These are phyloP conservation scores for Coelastrella sp. DNA, from an alignment of 139 green algal species.

Conservation along the genomic window DNA sequence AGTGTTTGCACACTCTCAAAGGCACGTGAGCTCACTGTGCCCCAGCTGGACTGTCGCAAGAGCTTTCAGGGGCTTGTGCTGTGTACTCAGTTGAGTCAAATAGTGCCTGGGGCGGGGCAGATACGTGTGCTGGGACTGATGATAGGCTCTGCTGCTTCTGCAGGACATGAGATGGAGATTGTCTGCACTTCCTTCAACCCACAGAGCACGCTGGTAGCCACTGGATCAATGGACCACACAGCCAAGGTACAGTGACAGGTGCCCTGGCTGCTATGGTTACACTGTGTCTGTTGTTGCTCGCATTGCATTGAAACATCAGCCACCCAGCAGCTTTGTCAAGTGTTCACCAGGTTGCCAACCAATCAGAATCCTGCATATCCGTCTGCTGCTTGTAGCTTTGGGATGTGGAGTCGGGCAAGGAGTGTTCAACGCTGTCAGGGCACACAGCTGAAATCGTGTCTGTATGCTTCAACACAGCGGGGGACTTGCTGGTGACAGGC, in stretches of 20 bases:
- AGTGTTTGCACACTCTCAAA: slow-evolving; percentile 77
- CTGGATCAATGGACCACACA: slow-evolving; percentile 86
- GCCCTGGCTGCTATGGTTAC: neutral
- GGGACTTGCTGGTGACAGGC: slow-evolving; percentile 74
- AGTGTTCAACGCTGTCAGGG: slow-evolving; percentile 66
- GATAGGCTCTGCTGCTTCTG: neutral
- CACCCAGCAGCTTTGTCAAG: too few relatives aligned
- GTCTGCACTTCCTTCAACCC: slow-evolving; percentile 85
- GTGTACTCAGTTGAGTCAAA: too few relatives aligned
- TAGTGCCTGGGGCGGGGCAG: too few relatives aligned
- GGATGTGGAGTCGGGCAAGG: slow-evolving; percentile 80
- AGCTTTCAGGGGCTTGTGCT: too few relatives aligned
- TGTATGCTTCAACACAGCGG: slow-evolving; percentile 75
- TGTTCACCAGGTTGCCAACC: neutral
- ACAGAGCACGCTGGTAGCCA: slow-evolving; percentile 77
- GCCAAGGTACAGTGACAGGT: slow-evolving; percentile 79
- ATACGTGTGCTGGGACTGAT: neutral
- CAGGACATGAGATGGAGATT: slow-evolving; percentile 83
- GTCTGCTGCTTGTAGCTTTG: slow-evolving; percentile 63
- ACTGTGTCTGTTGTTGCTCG: too few relatives aligned
- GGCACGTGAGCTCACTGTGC: slow-evolving; percentile 24
- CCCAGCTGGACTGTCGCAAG: too few relatives aligned
- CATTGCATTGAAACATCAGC: too few relatives aligned
- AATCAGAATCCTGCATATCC: too few relatives aligned
- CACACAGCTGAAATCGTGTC: slow-evolving; percentile 83